These are phyloP conservation scores for Xanthoconium stramineum DNA, from an alignment of 768 basidiomycete genomes.

Conservation along the genomic window DNA sequence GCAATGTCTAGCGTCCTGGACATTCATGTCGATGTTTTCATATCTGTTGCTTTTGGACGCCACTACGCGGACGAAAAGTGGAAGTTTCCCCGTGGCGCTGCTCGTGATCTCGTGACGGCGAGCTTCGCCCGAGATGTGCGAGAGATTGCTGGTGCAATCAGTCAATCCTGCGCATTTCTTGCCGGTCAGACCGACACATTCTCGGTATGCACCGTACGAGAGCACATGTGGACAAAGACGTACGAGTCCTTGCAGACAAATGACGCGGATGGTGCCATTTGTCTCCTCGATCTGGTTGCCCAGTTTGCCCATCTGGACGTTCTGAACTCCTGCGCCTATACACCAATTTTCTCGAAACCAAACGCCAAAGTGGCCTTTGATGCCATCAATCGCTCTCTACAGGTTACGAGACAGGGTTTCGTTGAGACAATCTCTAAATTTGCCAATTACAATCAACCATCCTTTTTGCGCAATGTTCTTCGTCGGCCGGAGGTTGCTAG, in stretches of 20 bases:
- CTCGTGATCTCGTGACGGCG: slow-evolving; percentile 40
- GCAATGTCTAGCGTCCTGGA: slow-evolving; percentile 41
- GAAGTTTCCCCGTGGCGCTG: slow-evolving; percentile 38
- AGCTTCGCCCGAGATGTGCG: slow-evolving; percentile 34
- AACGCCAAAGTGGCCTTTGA: slow-evolving; percentile 38
- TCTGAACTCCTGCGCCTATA: slow-evolving; percentile 53
- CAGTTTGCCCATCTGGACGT: slow-evolving; percentile 64
- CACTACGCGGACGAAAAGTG: slow-evolving; percentile 39
- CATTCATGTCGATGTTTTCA: slow-evolving; percentile 48
- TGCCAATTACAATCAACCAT: slow-evolving; percentile 56
- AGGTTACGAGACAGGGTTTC: slow-evolving; percentile 58
- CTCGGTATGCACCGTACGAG: slow-evolving; percentile 41
- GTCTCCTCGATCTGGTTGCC: slow-evolving; percentile 57
- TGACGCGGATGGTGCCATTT: slow-evolving; percentile 57
- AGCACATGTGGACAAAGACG: slow-evolving; percentile 64
- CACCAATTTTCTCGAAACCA: slow-evolving; percentile 32
- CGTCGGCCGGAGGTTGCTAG: slow-evolving; percentile 52
- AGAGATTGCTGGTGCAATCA: slow-evolving; percentile 31
- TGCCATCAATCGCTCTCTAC: slow-evolving; percentile 61
- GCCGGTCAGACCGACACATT: slow-evolving; percentile 30
- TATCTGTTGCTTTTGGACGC: slow-evolving; percentile 44
- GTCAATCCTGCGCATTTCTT: slow-evolving; percentile 32
- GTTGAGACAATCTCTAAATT: slow-evolving; percentile 58
- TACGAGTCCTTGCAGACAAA: slow-evolving; percentile 57
- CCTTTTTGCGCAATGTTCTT: slow-evolving; percentile 54